Conservation (phyloP, 306 rosid genomes). For the Astragalus membranaceus region DNA sequence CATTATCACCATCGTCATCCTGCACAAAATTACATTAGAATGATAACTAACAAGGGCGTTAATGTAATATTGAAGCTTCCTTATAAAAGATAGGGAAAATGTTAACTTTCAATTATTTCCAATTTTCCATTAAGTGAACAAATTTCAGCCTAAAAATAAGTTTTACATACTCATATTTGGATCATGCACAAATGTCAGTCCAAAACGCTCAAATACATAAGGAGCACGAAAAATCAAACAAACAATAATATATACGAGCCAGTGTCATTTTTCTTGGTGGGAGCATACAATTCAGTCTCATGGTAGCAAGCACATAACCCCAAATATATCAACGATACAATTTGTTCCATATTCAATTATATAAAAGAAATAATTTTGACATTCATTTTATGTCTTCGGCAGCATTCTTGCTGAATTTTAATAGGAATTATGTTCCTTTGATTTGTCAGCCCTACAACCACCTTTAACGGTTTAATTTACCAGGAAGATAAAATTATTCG, state of each 20-base stretch:
- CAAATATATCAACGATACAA: not conserved
- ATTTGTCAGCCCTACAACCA: not conserved
- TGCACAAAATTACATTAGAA: constrained; percentile 31
- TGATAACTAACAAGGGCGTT: not conserved
- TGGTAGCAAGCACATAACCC: not conserved
- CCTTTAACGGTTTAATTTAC: not conserved
- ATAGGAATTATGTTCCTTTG: not conserved
- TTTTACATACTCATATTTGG: not conserved
- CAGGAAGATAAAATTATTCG: not conserved
- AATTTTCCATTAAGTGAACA: not conserved
- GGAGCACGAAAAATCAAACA: not conserved
- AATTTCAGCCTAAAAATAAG: constrained; percentile 2
- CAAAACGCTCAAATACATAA: constrained; percentile 3
- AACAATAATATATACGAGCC: not conserved
- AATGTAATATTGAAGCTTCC: not conserved
- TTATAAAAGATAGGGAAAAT: not conserved
- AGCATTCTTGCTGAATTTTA: constrained; percentile 2
- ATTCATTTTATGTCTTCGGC: not conserved
- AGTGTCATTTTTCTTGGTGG: too few species aligned
- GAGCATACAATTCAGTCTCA: not conserved
- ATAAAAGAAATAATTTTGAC: not conserved
- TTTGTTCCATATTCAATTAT: not conserved
- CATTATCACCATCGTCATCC: constrained; percentile 97
- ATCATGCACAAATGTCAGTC: not conserved
- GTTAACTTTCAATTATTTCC: constrained; percentile 8